Conservation (phyloP, 305 asterid species). For the Fraxinus baroniana region DNA sequence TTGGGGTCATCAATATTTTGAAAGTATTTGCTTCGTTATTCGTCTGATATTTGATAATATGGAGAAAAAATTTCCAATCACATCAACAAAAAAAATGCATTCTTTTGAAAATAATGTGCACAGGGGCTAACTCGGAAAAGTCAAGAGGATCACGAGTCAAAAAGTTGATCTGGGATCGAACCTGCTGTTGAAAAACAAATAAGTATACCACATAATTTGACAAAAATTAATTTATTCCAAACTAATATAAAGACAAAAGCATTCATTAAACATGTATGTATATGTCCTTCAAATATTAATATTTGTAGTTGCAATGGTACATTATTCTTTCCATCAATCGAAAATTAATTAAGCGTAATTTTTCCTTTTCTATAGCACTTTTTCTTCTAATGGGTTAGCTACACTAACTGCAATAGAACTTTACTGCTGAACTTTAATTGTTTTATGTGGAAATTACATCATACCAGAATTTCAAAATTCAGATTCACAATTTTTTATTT, state of each 20-base stretch:
- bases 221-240: neutral
- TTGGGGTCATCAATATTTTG: no score
- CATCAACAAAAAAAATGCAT: no score
- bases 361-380: neutral
- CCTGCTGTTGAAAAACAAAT: neutral
- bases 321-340: neutral
- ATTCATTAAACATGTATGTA: neutral
- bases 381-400: neutral
- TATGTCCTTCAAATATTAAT: neutral
- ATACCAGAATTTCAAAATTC: no score
- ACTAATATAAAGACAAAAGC: neutral
- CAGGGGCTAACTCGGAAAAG: neutral
- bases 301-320: neutral
- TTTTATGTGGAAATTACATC: no score
- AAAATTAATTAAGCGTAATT: neutral
- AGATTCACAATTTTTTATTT: no score
- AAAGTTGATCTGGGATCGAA: neutral
- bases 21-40: no score
- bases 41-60: no score
- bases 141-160: neutral
- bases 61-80: no score
- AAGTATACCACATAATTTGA: neutral
- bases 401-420: neutral
- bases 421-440: neutral
- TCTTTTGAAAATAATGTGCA: no score